Evolutionary conservation across 345 rosid genomes (phyloP), one percentile per base, ranked within the genome.

Genomic region (Linum tenue): DNA sequence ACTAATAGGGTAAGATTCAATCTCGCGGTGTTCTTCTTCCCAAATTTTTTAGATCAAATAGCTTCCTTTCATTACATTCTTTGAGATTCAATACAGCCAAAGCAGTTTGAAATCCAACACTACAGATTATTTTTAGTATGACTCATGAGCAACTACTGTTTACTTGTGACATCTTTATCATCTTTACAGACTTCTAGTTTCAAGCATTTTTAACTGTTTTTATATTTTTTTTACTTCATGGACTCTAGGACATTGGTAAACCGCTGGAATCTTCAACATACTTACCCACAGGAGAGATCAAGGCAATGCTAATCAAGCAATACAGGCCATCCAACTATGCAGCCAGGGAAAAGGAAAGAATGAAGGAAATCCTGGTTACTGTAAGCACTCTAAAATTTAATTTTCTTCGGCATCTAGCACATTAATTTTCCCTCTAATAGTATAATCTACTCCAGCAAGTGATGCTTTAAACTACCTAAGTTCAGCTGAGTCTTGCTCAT

Each of bases 311-410:
- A 5, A 66, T 81, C 39, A 71, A 59, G 73, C 77, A 75, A 62
- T 83, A 83, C 74, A 66, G 59, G 63, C 69, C 59, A 66, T 81
- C 84, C 35, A 68, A 71, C 9, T 66, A 76, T 69, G 81, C 79
- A 48, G 69, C 59, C 42, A 63, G 41, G 5, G 71, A 83, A 56
- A 81, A 64, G 43, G 69, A 68, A 8, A 83, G 72, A 67, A 83
- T 75, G 37, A 68, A 15, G 69, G 74, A 69, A 73, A 74, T 83
- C 17, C 71, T 67, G 60, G 51, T 70, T 37, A 72, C 68, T 56
- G 83, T 80, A 78, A 74, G 83, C 60, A 12, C 64, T 69, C 68
- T 39, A 35, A n/a, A 59, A 59, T 9, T 14, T 31, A 9, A 3
- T 5, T 8, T 62, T 63, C 37, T 55, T 4, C 37, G 4, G 53